Evolutionary conservation across 2,329 filamentous ascomycete genomes (phyloP), one percentile per base, ranked within the genome.

Genomic region (Didymella lethalis): DNA sequence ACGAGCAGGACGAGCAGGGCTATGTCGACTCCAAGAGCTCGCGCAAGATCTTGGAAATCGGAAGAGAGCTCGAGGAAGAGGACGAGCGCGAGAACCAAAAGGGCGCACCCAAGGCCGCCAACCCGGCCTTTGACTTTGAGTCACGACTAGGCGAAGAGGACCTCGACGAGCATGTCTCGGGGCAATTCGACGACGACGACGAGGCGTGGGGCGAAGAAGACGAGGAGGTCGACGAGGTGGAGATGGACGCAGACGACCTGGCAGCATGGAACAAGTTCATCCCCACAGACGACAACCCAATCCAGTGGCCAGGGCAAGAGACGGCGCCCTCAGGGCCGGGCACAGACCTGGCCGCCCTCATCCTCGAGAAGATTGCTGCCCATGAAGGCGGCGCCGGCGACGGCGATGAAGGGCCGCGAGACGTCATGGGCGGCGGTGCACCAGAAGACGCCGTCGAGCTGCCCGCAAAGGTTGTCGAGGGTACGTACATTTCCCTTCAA

Each of bases 221-320:
- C 34, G 89, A 90, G 47, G 85, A 91, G 65, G 86, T 90, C 64
- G 81, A 84, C 57, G 86, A 88, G 70, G 79, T 86, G 65, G 94
- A 97, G 75, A 85, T 98, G 41, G 92, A 97, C 64, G 93, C 94
- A 2, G 88, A 90, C 60, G 95, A 99, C 66, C 83, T 97, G 62
- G 92, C 93, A 49, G 90, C 90, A 54, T 99, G 96, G 82, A 91
- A 94, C 78, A 93, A 90, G 71, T 98, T 97, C 75, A 86, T 97
- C 68, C 91, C 88, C 0, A 82, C 88, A 28, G 84, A 90, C 67
- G 89, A 92, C 62, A 87, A 93, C 65, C 87, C 91, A 4, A 85
- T 95, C 65, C 82, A 93, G 65, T 87, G 89, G 74, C 86, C 90
- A 43, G 85, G 85, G 28, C 83, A 82, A 25, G 74, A 78, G 54